Percentiles rank a stretch among this genome's conserved stretches.
Evolutionary conservation across 176 grass and related monocot genomes (phyloP).

Genomic region (Areca catechu): DNA sequence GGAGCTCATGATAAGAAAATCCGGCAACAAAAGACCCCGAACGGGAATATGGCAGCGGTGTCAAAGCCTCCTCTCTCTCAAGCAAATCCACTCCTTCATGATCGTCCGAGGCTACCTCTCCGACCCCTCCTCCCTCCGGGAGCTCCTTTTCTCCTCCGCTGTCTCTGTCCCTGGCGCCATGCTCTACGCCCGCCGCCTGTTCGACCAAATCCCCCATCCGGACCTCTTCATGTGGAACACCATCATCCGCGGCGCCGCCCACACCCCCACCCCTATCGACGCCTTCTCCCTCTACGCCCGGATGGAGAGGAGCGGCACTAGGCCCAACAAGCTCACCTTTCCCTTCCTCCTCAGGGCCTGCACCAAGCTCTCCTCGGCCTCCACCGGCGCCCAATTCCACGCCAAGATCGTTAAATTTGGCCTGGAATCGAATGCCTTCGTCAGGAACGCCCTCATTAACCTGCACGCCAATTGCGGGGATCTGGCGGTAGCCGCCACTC

Average conservation of each 20-base stretch:
- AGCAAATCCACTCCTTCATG: slow-evolving; percentile 63
- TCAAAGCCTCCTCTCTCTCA: slow-evolving; percentile 56
- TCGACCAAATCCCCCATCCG: slow-evolving; percentile 59
- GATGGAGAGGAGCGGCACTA: slow-evolving; percentile 30
- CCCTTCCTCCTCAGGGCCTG: slow-evolving; percentile 84
- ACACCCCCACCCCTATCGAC: slow-evolving; percentile 34
- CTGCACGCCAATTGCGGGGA: slow-evolving; percentile 75
- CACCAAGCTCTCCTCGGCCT: slow-evolving; percentile 38
- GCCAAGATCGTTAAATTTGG: slow-evolving; percentile 38
- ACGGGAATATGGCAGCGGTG: slow-evolving; percentile 53
- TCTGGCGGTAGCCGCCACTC: slow-evolving; percentile 29
- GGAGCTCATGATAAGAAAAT: slow-evolving; percentile 57
- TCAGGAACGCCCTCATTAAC: slow-evolving; percentile 77
- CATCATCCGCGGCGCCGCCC: slow-evolving; percentile 62
- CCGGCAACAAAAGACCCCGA: slow-evolving; percentile 39
- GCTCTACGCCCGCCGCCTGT: slow-evolving; percentile 58
- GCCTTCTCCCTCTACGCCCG: slow-evolving; percentile 46
- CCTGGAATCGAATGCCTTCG: slow-evolving; percentile 40
- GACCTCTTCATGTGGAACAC: slow-evolving; percentile 93
- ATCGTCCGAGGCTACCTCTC: slow-evolving; percentile 62
- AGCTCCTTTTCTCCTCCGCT: slow-evolving; percentile 49
- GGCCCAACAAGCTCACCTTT: slow-evolving; percentile 66
- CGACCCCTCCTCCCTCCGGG: slow-evolving; percentile 49
- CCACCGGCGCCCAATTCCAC: slow-evolving; percentile 57
- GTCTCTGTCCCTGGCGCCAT: slow-evolving; percentile 41